Conservation (phyloP, 768 basidiomycete genomes). For the Collybia sp. region DNA sequence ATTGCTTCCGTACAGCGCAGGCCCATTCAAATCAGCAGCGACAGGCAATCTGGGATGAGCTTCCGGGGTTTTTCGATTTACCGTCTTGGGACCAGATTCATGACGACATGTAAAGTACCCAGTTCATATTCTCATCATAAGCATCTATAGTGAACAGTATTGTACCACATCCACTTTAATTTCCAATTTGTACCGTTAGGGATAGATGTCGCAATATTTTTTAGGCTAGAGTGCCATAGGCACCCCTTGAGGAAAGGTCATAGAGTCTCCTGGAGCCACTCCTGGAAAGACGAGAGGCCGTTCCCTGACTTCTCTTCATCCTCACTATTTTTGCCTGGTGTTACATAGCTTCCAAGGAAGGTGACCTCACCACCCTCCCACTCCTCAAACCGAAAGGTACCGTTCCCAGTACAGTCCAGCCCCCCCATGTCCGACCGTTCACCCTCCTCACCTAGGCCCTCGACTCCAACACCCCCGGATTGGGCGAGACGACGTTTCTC, state of each 20-base stretch:
- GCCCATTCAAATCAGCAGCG: slow-evolving; percentile 1
- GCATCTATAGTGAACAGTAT: too few species aligned
- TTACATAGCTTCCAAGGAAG: slow-evolving; percentile 58
- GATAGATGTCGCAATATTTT: too few species aligned
- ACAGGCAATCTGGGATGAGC: slow-evolving; percentile 6
- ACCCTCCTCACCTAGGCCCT: slow-evolving; percentile 70
- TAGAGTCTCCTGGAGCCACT: slow-evolving; percentile 44
- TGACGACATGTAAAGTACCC: too few species aligned
- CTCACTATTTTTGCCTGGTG: slow-evolving; percentile 13
- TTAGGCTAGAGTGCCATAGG: too few species aligned
- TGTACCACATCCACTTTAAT: too few species aligned
- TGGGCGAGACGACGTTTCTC: slow-evolving; percentile 70
- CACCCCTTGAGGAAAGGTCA: slow-evolving; percentile 6
- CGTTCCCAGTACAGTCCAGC: slow-evolving; percentile 59
- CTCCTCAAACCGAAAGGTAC: slow-evolving; percentile 65
- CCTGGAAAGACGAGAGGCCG: slow-evolving; percentile 37
- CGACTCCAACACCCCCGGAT: slow-evolving; percentile 61
- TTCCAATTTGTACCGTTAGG: too few species aligned
- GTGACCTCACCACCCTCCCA: slow-evolving; percentile 85
- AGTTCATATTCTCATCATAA: too few species aligned
- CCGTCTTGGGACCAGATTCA: slow-evolving; percentile 7
- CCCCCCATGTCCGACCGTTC: slow-evolving; percentile 66
- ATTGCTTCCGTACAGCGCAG: background rate
- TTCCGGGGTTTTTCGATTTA: slow-evolving; percentile 10
- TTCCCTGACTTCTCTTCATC: slow-evolving; percentile 34